phyloP scores from a whole-genome alignment of 78 protist genomes.

The Chrysochromulina tobinii region DNA sequence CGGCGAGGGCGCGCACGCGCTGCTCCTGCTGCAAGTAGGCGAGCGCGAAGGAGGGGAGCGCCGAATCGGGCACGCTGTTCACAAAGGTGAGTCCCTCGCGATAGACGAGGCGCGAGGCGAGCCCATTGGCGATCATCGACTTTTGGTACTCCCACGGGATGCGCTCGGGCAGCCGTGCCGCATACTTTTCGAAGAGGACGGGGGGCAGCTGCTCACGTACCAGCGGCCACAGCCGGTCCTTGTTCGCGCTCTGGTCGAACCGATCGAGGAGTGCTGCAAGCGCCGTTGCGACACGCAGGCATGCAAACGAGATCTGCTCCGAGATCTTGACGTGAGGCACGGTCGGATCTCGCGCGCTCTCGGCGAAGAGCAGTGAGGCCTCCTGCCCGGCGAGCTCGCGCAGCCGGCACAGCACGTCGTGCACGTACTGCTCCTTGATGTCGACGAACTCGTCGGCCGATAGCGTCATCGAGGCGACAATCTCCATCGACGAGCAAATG shows the following conservation, averaged over 20 bases:
- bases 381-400: neutral
- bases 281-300: neutral
- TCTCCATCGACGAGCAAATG: neutral
- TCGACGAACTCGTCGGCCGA: neutral
- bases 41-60: neutral
- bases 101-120: neutral
- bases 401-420: neutral
- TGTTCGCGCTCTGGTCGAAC: neutral
- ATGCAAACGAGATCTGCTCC: neutral
- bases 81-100: neutral
- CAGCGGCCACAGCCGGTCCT: slow-evolving; percentile 28
- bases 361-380: neutral
- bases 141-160: neutral
- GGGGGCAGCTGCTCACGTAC: neutral
- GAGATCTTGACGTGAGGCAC: neutral
- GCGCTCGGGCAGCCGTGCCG: neutral
- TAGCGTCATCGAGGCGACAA: neutral
- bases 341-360: neutral
- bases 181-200: neutral
- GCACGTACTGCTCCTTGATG: neutral
- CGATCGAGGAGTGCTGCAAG: neutral
- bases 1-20: neutral
- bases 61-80: neutral
- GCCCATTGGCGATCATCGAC: neutral
- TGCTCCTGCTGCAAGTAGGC: neutral